These are phyloP conservation scores for Salisapilia sapeloensis DNA, from an alignment of 352 stramenopile species.

Conservation along the genomic window DNA sequence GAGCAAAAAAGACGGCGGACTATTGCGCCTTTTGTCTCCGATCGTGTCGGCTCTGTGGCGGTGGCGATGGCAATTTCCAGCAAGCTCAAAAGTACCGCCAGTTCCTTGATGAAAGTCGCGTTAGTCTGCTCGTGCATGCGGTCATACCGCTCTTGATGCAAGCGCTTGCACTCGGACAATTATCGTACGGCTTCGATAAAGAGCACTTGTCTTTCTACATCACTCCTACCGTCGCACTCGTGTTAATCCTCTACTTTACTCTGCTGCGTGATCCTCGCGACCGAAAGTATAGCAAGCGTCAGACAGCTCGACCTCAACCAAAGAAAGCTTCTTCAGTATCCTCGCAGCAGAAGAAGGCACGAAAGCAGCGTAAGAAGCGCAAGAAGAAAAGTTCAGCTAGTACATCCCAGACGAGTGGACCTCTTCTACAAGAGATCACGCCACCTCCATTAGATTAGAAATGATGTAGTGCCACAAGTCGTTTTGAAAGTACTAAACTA, in stretches of 20 bases:
- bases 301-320: conserved; percentile 21
- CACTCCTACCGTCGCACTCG: conserved; percentile 17
- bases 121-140: conserved; percentile 32
- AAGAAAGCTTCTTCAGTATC: conserved; percentile 11
- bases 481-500: too few species aligned
- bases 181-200: conserved; percentile 20
- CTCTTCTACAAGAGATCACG: conserved; percentile 9
- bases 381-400: conserved; percentile 13
- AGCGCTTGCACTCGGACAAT: conserved; percentile 18
- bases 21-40: conserved; percentile 67
- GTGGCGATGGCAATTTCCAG: conserved; percentile 54
- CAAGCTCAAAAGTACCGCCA: conserved; percentile 62
- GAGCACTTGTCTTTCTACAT: conserved; percentile 38
- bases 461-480: too few species aligned
- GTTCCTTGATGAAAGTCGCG: conserved; percentile 45
- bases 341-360: conserved; percentile 10
- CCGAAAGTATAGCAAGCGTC: conserved; percentile 27
- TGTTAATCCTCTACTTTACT: conserved; percentile 29
- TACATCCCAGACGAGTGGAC: conserved; percentile 4
- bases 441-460: conserved; percentile 11
- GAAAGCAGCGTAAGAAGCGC: conserved; percentile 10
- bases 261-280: conserved; percentile 35
- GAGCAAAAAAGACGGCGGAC: conserved; percentile 31
- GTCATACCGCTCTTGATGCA: conserved; percentile 32
- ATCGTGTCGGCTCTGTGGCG: conserved; percentile 52